These are phyloP conservation scores for Tetrahymena thermophila DNA, from an alignment of 73 alveolate species.

Conservation along the genomic window DNA sequence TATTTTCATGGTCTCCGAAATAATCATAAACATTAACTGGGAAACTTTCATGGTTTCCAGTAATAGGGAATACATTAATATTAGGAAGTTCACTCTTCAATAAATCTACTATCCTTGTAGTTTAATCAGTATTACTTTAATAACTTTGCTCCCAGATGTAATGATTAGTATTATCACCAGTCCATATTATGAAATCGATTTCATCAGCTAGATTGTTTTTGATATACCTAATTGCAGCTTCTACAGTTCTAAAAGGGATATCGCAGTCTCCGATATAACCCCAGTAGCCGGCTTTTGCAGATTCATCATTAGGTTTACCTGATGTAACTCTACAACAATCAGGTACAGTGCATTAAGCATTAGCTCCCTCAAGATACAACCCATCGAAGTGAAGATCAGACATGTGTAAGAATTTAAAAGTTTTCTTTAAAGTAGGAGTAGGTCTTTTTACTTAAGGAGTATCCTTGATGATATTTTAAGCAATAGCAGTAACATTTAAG, in stretches of 20 bases:
- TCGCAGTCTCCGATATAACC: slow-evolving; percentile 64
- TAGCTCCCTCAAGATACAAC: slow-evolving; percentile 60
- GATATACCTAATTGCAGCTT: slow-evolving; percentile 44
- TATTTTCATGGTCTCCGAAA: slow-evolving; percentile 6
- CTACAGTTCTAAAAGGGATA: slow-evolving; percentile 63
- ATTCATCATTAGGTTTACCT: slow-evolving; percentile 47
- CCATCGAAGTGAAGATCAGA: slow-evolving; percentile 73
- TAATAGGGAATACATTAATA: slow-evolving; percentile 14
- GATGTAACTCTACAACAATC: slow-evolving; percentile 56
- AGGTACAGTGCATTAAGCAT: slow-evolving; percentile 56
- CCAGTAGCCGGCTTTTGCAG: slow-evolving; percentile 57
- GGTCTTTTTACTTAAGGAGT: slow-evolving; percentile 23
- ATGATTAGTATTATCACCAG: slow-evolving; percentile 74
- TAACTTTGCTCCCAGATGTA: slow-evolving; percentile 63
- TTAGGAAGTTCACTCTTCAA: not conserved
- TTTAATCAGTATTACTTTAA: slow-evolving; percentile 27
- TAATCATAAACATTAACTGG: slow-evolving; percentile 42
- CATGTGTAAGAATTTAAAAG: slow-evolving; percentile 64
- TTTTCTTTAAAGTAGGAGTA: slow-evolving; percentile 15
- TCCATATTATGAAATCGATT: slow-evolving; percentile 53
- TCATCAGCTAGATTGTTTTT: slow-evolving; percentile 46
- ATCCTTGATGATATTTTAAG: slow-evolving; percentile 8
- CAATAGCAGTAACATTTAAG: slow-evolving; percentile 6
- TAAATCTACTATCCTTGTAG: slow-evolving; percentile 15
- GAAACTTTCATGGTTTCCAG: slow-evolving; percentile 41